Base-by-base conservation (phyloP, 2,329 filamentous ascomycete genomes). In the Bretziella fagacearum region DNA sequence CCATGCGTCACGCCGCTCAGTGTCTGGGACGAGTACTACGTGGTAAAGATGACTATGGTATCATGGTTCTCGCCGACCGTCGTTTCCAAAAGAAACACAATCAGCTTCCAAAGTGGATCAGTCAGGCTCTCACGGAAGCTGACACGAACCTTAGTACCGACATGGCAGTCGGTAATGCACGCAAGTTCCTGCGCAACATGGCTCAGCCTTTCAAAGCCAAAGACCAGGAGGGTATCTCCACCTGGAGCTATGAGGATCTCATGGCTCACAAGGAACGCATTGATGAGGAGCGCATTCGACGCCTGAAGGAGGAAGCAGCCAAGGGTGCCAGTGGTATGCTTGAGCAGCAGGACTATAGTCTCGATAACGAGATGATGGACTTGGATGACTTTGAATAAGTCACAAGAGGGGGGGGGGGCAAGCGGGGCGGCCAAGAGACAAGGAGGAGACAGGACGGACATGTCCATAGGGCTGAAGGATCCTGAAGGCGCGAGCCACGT, bases 1-100 rank as follows among this genome's bases (percentile, higher is more conserved):
- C 91, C 18, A 98, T 98, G 89, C 79, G 91, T n/a, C 91, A 98
- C 60, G 91, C 91, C 11, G 89, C 91, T 1, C 91, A 98, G 60
- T 98, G 91, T 58, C 69, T 98, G 1, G 93, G 91, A 11, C 87
- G 91, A 59, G 91, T 98, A 36, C 68, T 98, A 52, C 74, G 91
- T 56, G 91, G 91, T 20, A 98, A 98, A 62, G 93, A 98, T 59
- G 91, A 98, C 62, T 98, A 98, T 62, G 91, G 91, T n/a, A 84
- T 98, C 67, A 98, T 98, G 91, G 89, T 98, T 3, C 70, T 98
- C 23, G 91, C 93, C 2, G 91, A 98, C 61, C 79, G 84, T 35
- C 77, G 91, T 15, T 98, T 95, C 62, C 80, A 85, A 59, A 93
- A 91, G 66, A 96, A 96, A 65, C 73, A 86, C 30, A 70, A 63